These are phyloP conservation scores for Trichoderma cornu-damae DNA, from an alignment of 2,329 filamentous ascomycete species.

Conservation along the genomic window DNA sequence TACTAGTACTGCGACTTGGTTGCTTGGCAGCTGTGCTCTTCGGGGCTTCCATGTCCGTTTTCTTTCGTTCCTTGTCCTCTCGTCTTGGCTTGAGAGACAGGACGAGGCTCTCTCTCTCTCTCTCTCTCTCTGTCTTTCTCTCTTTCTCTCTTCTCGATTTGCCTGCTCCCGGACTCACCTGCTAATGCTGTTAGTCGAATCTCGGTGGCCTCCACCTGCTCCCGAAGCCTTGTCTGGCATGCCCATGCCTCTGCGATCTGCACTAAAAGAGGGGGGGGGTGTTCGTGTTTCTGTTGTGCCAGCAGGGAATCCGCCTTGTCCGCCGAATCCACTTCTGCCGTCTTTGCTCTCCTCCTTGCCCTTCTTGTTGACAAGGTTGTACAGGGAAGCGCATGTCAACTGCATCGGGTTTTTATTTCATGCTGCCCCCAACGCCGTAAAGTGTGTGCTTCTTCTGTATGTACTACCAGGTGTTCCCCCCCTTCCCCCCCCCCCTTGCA, in stretches of 20 bases:
- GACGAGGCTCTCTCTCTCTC: background rate
- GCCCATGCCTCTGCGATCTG: slow-evolving; percentile 3
- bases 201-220: background rate
- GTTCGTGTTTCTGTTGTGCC: background rate
- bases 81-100: background rate
- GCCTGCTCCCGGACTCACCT: too few relatives aligned
- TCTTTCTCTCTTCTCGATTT: too few relatives aligned
- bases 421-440: too few relatives aligned
- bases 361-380: background rate
- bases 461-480: too few relatives aligned
- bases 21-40: too few relatives aligned
- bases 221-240: slow-evolving; percentile 4
- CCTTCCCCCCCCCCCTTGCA: background rate
- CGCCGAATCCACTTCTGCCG: slow-evolving; percentile 1
- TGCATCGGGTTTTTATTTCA: background rate
- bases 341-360: background rate
- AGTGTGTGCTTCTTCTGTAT: too few relatives aligned
- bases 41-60: too few relatives aligned
- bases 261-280: background rate
- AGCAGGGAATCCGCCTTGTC: slow-evolving; percentile 2
- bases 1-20: too few relatives aligned
- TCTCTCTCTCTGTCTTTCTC: too few relatives aligned
- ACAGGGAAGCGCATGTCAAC: too few relatives aligned
- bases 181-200: background rate
- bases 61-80: background rate